Percentiles rank a stretch among this genome's conserved stretches.
Conservation (phyloP, 2,329 filamentous ascomycete species). For the Mycosphaerella arachidis region DNA sequence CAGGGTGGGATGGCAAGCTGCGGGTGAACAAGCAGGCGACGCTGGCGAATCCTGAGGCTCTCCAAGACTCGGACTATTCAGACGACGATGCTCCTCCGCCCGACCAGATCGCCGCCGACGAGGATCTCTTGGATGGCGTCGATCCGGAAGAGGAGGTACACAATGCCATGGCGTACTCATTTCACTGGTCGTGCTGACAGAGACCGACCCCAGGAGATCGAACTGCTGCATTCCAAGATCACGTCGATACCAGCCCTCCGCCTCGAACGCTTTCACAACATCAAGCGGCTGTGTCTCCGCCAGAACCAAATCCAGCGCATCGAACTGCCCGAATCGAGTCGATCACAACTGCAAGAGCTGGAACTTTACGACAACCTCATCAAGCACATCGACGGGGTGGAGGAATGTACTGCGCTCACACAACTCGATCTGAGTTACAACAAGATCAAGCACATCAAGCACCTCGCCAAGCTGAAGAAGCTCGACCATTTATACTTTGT, state of each 20-base stretch:
- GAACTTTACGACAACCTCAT: constrained; percentile 98
- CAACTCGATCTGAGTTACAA: constrained; percentile 93
- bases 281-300: constrained; percentile 73
- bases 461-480: constrained; percentile 70
- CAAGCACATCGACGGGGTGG: constrained; percentile 76
- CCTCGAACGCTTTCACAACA: constrained; percentile 75
- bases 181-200: constrained; percentile 19
- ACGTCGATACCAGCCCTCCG: constrained; percentile 69
- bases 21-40: constrained; percentile 65
- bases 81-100: constrained; percentile 64
- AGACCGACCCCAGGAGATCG: constrained; percentile 57
- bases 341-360: constrained; percentile 67
- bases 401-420: constrained; percentile 69
- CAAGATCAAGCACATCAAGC: constrained; percentile 98
- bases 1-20: constrained; percentile 79
- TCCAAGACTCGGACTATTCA: constrained; percentile 82
- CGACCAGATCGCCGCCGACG: constrained; percentile 74
- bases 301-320: constrained; percentile 85
- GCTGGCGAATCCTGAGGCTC: constrained; percentile 71
- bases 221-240: constrained; percentile 83
- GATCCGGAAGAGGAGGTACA: constrained; percentile 50
- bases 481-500: constrained; percentile 86
- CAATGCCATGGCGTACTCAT: background rate
- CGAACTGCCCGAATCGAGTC: constrained; percentile 65
- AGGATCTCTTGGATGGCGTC: constrained; percentile 60